Evolutionary conservation across 2,329 filamentous ascomycete genomes (phyloP).

Genomic region (Talaromyces funiculosus): DNA sequence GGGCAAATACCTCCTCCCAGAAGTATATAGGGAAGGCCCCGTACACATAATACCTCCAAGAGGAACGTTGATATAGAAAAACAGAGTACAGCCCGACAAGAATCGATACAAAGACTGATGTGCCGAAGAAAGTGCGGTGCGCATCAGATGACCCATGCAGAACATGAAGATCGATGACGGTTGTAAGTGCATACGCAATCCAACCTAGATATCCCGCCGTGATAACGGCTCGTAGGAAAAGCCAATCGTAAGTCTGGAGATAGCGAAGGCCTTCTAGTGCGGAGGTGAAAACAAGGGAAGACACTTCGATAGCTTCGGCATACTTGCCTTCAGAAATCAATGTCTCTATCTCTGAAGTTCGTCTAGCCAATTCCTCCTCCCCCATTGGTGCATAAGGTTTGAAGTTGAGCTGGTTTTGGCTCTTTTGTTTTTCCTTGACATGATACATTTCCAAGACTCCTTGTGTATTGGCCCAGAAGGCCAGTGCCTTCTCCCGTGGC

Average conservation of each 20-base stretch:
- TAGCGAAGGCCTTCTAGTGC: conserved; percentile 82
- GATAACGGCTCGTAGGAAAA: conserved; percentile 84
- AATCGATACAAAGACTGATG: conserved; percentile 65
- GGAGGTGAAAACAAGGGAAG: conserved; percentile 68
- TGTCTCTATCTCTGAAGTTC: conserved; percentile 60
- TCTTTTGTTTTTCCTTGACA: conserved; percentile 85
- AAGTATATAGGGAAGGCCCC: conserved; percentile 88
- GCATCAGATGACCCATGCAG: conserved; percentile 63
- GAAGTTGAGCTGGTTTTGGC: conserved; percentile 68
- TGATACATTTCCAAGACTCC: conserved; percentile 93
- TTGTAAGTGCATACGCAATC: conserved; percentile 88
- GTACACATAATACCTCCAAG: conserved; percentile 82
- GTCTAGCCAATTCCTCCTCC: conserved; percentile 57
- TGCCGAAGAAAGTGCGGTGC: conserved; percentile 56
- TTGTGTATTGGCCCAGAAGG: conserved; percentile 75
- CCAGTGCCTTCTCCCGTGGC: conserved; percentile 72
- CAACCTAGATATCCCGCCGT: conserved; percentile 89
- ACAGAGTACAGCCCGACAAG: conserved; percentile 72
- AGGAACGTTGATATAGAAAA: conserved; percentile 73
- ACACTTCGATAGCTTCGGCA: conserved; percentile 73
- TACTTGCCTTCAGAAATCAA: conserved; percentile 62
- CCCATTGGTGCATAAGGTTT: conserved; percentile 67
- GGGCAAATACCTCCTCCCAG: conserved; percentile 91
- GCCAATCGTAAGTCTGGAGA: conserved; percentile 96
- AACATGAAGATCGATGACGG: conserved; percentile 82